Conservation (phyloP, 106 monocot species). For the Dendrobium officinale region DNA sequence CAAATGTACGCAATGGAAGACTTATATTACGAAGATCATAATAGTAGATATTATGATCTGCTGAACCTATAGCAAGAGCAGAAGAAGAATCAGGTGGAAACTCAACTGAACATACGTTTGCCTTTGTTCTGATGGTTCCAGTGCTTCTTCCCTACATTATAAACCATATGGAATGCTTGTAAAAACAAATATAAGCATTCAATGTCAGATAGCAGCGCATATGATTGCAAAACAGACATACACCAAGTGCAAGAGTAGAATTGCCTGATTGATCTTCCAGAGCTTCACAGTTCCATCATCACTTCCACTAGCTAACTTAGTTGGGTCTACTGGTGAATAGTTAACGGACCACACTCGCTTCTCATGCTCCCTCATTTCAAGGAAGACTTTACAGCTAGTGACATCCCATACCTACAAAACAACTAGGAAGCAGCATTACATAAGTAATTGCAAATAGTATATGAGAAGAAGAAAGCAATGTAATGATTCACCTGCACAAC, state of each 20-base stretch:
- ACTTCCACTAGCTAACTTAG: slow-evolving; percentile 85
- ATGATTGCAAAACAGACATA: slow-evolving; percentile 71
- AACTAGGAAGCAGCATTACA: neutral
- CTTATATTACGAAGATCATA: slow-evolving; percentile 69
- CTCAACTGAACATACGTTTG: slow-evolving; percentile 90
- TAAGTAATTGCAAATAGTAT: neutral
- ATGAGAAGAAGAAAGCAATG: neutral
- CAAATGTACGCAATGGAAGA: slow-evolving; percentile 50
- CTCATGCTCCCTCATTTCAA: slow-evolving; percentile 88
- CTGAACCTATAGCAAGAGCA: slow-evolving; percentile 71
- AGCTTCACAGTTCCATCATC: slow-evolving; percentile 93
- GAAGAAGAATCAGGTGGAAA: slow-evolving; percentile 77
- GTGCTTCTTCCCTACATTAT: slow-evolving; percentile 63
- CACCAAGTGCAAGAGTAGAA: slow-evolving; percentile 80
- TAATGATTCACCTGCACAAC: slow-evolving; percentile 66
- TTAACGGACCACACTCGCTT: slow-evolving; percentile 89
- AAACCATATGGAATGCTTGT: neutral
- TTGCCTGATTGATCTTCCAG: slow-evolving; percentile 99
- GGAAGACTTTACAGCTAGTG: slow-evolving; percentile 47
- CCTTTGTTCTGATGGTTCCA: slow-evolving; percentile 81
- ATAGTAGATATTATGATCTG: slow-evolving; percentile 80
- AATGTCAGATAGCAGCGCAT: slow-evolving; percentile 8
- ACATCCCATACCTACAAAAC: slow-evolving; percentile 83
- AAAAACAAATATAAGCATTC: neutral
- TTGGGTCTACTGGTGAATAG: slow-evolving; percentile 74